phyloP scores from a whole-genome alignment of 2,329 filamentous ascomycete species.

The Fusarium coicis region DNA sequence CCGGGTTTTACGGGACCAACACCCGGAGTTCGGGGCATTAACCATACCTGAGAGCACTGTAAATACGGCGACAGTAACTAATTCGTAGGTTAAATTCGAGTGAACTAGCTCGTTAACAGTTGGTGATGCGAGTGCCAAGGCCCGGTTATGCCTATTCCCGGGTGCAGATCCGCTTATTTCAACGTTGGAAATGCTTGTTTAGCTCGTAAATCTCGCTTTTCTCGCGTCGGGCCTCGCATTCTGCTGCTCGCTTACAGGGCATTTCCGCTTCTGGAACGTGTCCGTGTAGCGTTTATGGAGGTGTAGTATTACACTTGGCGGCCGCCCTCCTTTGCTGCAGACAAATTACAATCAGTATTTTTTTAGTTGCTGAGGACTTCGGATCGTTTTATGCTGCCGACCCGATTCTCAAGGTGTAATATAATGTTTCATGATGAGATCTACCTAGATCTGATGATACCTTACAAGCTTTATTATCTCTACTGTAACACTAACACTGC shows the following conservation, averaged over 20 bases:
- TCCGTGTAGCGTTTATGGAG: neutral
- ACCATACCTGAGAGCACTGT: neutral
- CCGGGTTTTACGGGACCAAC: neutral
- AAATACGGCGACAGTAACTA: neutral
- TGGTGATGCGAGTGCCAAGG: constrained; percentile 6
- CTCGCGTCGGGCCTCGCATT: constrained; percentile 14
- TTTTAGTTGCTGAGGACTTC: constrained; percentile 16
- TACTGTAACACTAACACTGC: neutral
- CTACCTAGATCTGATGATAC: neutral
- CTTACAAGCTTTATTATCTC: neutral
- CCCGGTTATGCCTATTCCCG: constrained; percentile 18
- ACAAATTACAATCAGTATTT: no score
- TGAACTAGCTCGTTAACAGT: neutral
- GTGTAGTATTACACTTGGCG: constrained; percentile 15
- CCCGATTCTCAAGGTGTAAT: neutral
- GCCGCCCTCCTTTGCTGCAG: constrained; percentile 27
- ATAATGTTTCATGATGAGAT: neutral
- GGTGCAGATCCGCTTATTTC: constrained; percentile 22
- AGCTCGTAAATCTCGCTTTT: constrained; percentile 14
- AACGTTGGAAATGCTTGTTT: constrained; percentile 10
- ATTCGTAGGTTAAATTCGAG: constrained; percentile 9
- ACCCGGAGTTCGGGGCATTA: neutral
- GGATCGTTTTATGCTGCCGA: constrained; percentile 26
- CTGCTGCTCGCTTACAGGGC: constrained; percentile 1
- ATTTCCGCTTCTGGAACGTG: neutral